phyloP scores from a whole-genome alignment of 1,284 basidiomycete genomes.

The Cryptococcus maquisensis region DNA sequence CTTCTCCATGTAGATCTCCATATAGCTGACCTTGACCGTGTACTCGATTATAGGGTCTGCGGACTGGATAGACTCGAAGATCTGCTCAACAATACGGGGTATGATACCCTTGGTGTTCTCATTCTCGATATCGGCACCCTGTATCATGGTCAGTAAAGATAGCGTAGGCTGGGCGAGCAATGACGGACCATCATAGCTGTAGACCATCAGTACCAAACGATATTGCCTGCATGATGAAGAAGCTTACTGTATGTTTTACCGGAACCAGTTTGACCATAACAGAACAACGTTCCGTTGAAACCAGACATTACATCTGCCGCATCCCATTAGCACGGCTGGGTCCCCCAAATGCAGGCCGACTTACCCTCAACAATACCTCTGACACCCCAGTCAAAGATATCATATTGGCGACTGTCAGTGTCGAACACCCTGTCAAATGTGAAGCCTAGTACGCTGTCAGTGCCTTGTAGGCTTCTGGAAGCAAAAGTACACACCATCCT shows the following conservation, averaged over 20 bases:
- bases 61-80: constrained; percentile 94
- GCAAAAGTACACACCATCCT: constrained; percentile 35
- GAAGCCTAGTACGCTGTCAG: constrained; percentile 60
- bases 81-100: constrained; percentile 97
- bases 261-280: constrained; percentile 97
- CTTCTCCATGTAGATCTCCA: constrained; percentile 99
- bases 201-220: background rate
- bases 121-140: constrained; percentile 97
- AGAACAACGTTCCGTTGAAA: constrained; percentile 98
- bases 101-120: constrained; percentile 91
- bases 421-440: constrained; percentile 96
- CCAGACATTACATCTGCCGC: constrained; percentile 89
- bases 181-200: constrained; percentile 74
- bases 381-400: constrained; percentile 98
- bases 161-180: background rate
- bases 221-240: background rate
- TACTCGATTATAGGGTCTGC: constrained; percentile 96
- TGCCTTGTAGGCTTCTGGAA: background rate
- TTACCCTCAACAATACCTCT: constrained; percentile 61
- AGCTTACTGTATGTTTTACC: constrained; percentile 75
- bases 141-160: background rate
- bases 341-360: background rate
- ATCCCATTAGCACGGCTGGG: background rate
- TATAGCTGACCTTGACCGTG: constrained; percentile 98
- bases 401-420: constrained; percentile 83